These are phyloP conservation scores for Crepidotus variabilis DNA, from an alignment of 768 basidiomycete genomes.

Conservation along the genomic window DNA sequence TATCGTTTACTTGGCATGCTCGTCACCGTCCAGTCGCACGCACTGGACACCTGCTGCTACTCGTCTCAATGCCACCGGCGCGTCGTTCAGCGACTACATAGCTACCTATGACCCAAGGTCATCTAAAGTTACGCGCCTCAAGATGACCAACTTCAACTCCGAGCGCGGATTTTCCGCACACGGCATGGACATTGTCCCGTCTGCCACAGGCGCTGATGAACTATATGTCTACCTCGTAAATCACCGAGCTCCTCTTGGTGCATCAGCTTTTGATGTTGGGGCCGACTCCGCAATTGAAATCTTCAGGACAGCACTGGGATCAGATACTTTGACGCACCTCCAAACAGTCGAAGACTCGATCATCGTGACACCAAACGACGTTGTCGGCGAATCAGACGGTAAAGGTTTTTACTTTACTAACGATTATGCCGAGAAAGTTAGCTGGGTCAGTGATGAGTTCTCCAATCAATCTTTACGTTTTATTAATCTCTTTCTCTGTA, in stretches of 20 bases:
- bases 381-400: slow-evolving; percentile 62
- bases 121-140: slow-evolving; percentile 40
- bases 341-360: slow-evolving; percentile 53
- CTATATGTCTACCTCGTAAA: slow-evolving; percentile 72
- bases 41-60: slow-evolving; percentile 49
- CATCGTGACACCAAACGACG: slow-evolving; percentile 66
- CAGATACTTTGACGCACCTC: slow-evolving; percentile 44
- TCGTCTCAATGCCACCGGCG: slow-evolving; percentile 33
- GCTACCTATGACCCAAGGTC: slow-evolving; percentile 57
- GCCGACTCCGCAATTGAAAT: slow-evolving; percentile 72
- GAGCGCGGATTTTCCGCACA: slow-evolving; percentile 50
- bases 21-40: slow-evolving; percentile 40
- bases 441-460: slow-evolving; percentile 46
- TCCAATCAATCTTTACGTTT: slow-evolving; percentile 1
- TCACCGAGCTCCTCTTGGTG: slow-evolving; percentile 50
- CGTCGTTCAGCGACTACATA: slow-evolving; percentile 48
- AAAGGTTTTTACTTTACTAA: slow-evolving; percentile 70
- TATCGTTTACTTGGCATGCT: slow-evolving; percentile 61
- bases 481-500: not conserved
- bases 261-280: slow-evolving; percentile 40
- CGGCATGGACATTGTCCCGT: slow-evolving; percentile 67
- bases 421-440: slow-evolving; percentile 52
- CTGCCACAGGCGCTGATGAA: slow-evolving; percentile 38
- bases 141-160: slow-evolving; percentile 33
- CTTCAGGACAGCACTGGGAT: slow-evolving; percentile 50